Evolutionary conservation across 2,329 filamentous ascomycete genomes (phyloP), one percentile per base, ranked within the genome.

Genomic region (Beauveria bassiana): DNA sequence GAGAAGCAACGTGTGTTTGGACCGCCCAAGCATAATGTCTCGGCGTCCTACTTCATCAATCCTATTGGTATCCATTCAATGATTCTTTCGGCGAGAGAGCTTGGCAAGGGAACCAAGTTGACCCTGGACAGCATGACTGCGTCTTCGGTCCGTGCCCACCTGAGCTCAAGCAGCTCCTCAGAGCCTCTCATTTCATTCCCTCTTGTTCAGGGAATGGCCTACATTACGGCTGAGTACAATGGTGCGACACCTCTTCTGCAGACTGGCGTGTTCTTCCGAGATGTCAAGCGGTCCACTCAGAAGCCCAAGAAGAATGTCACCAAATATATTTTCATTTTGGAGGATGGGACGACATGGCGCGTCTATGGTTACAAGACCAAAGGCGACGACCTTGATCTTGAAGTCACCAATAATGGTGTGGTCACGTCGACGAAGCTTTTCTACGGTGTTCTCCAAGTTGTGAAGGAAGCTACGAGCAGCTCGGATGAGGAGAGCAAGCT

Each of bases 201-300:
- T 0, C 71, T 97, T 8, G 86, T 96, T 0, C 93, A 98, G 70
- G 95, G 95, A 12, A 95, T 96, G 86, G 88, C 85, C 0, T 96
- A 92, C 68, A 79, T 96, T 20, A 97, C 93, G 5, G 93, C 81
- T 0, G 73, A 89, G 20, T 98, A 93, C 73, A 80, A 79, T 59
- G 85, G 86, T 34, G 80, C 85, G 0, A 86, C 85, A 8, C 93
- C 93, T 0, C 70, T 87, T 4, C 80, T 98, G 49, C 86, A 93
- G 67, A 88, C 87, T 24, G 86, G 85, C 1, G 82, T 95, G 1
- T 88, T 87, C 63, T 96, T 93, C 77, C 80, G 81, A 62, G 85
- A 81, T 20, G 78, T 97, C 53, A 86, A 82, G n/a, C 80, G 79
- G 42, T 74, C 82, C 1, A 75, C 76, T 10, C 78, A 77, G n/a